Evolutionary conservation across 2,329 filamentous ascomycete species (phyloP), one percentile per base, ranked within the genome.

Genomic region (Exophiala calicioides): DNA sequence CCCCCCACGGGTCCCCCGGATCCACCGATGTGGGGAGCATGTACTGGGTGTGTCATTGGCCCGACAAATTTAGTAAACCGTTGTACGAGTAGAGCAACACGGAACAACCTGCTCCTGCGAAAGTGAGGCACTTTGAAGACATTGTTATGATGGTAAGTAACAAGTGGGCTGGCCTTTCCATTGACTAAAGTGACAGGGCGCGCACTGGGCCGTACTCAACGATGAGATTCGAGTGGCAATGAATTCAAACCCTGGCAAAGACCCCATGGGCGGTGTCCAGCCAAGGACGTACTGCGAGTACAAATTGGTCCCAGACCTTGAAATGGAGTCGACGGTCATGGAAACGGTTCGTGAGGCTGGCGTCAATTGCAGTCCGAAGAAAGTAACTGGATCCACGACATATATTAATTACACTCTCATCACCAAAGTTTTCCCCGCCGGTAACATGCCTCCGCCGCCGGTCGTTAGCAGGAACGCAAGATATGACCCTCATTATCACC

Each of bases 301-400:
- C 69, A 66, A 75, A 44, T 74, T 85, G 16, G 74, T 74, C 30
- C 75, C 82, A 0, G 82, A 86, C 61, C 67, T 85, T 2, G 58
- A 65, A 3, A 79, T 71, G 12, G 74, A 71, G 1, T 63, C 74
- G 16, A 67, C 67, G 5, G 77, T 76, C 58, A 70, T 82, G 35
- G 55, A 65, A 1, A 64, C 79, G 33, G 70, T 85, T 2, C 55
- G 63, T 3, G 59, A 61, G 2, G 69, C 72, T 2, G 80, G 81
- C 8, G 77, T 85, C 63, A 70, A 78, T 24, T 78, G 74, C 1
- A 60, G 64, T 3, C 67, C 64, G 1, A 81, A 84, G 58, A 57
- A 71, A 0, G 86, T 52, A 79, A 85, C 59, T 86, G 81, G 82
- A 85, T 86, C 60, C 82, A 86, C 67, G 84, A 86, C 63, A 84